Base-by-base conservation (phyloP, 2,329 filamentous ascomycete species). In the Aspergillus sp. region DNA sequence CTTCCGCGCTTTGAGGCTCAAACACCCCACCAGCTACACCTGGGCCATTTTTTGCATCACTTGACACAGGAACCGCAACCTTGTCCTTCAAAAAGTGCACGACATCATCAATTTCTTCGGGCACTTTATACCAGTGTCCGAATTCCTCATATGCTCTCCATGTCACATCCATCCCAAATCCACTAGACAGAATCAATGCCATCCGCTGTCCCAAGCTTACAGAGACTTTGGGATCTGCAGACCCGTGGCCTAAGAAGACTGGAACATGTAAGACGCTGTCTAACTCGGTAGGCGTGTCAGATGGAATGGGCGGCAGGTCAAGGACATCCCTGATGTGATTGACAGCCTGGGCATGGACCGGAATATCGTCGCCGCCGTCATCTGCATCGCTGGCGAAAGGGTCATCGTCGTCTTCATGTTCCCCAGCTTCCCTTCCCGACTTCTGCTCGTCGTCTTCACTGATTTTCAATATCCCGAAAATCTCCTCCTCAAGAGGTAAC, bases 41-140 rank as follows among this genome's bases (percentile, higher is more conserved):
- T 11, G 9, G 27, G 27, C 27, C 9, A 30, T 30, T 30, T 11
- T 30, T 30, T 30, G 9, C 27, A 30, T 30, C 27, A 30, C 27
- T 30, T 11, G 9, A 30, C 9, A 30, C 27, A 30, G 27, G 9
- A 30, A 30, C 24, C 24, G 24, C 54, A 56, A 60, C 47, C 33
- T 66, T 68, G 17, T 59, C 54, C 30, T 61, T 47, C 30, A 72
- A 54, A 51, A 79, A 79, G 0, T 63, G 46, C 7, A 74, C 61
- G 49, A 81, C 75, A 64, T 82, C 78, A 61, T 82, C 75, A 57
- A 80, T 76, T 60, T 80, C 76, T 45, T 82, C 76, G 0, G 79
- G 78, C 13, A 80, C 68, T 57, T 75, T 79, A 60, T 81, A 80
- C 78, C 80, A 82, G 58, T 82, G 80, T 0, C 79, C 79, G 33